A percentile compares a stretch with the other conserved stretches of the same genome.
These are phyloP conservation scores for Fonsecaea erecta DNA, from an alignment of 2,329 filamentous ascomycete genomes.

Conservation along the genomic window DNA sequence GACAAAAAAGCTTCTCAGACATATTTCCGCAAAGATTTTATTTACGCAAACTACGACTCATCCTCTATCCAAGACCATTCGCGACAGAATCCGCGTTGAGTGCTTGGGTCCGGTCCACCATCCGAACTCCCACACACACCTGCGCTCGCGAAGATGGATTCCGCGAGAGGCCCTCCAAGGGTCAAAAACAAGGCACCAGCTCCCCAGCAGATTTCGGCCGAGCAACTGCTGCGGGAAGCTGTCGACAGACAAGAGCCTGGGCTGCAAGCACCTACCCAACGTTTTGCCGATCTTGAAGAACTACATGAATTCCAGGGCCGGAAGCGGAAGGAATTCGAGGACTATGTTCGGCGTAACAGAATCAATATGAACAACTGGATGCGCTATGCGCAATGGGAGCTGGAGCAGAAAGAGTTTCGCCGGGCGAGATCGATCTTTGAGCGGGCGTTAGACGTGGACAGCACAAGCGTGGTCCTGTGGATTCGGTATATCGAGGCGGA, in stretches of 20 bases:
- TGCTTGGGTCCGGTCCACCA: neutral
- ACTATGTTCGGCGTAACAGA: slow-evolving; percentile 93
- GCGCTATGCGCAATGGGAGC: slow-evolving; percentile 95
- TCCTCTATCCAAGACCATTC: neutral
- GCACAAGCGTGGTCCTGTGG: slow-evolving; percentile 86
- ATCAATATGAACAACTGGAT: slow-evolving; percentile 99
- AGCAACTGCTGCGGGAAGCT: slow-evolving; percentile 95
- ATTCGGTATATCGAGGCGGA: slow-evolving; percentile 93
- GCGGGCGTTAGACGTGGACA: slow-evolving; percentile 87
- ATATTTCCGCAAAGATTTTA: neutral
- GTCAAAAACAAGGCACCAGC: slow-evolving; percentile 99
- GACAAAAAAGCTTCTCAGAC: neutral
- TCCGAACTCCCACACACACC: neutral
- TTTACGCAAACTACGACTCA: neutral
- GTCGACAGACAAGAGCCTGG: slow-evolving; percentile 92
- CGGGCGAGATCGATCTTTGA: slow-evolving; percentile 93
- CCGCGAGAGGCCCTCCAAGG: slow-evolving; percentile 84
- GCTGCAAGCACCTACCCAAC: slow-evolving; percentile 87
- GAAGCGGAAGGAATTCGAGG: slow-evolving; percentile 95
- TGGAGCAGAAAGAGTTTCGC: slow-evolving; percentile 96
- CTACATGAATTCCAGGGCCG: slow-evolving; percentile 96
- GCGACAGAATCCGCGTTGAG: neutral
- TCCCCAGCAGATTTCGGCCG: slow-evolving; percentile 88
- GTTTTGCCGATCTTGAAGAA: slow-evolving; percentile 95
- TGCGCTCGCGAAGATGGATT: slow-evolving; percentile 70